These are phyloP conservation scores for Balansia obtecta DNA, from an alignment of 2,329 filamentous ascomycete genomes.

Conservation along the genomic window DNA sequence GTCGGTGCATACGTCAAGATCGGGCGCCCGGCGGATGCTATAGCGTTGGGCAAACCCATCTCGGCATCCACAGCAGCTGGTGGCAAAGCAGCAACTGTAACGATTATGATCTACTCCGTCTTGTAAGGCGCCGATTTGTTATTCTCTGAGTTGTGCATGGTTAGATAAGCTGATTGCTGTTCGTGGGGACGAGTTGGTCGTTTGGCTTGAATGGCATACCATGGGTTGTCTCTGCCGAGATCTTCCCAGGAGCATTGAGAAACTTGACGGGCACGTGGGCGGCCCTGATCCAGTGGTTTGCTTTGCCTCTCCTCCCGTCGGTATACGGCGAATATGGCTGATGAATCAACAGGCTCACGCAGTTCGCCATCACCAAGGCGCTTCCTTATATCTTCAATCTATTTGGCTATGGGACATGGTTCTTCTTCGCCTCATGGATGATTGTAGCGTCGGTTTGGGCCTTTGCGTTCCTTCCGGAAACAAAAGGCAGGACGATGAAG, in stretches of 20 bases:
- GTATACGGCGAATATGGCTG: conserved; percentile 7
- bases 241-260: conserved; percentile 30
- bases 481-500: too few relatives aligned
- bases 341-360: conserved; percentile 18
- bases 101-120: too few relatives aligned
- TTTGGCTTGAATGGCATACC: conserved; percentile 33
- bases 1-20: too few relatives aligned
- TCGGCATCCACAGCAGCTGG: too few relatives aligned
- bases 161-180: background rate
- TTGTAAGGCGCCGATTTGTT: too few relatives aligned
- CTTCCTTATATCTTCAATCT: conserved; percentile 31
- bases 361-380: conserved; percentile 30
- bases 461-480: too few relatives aligned
- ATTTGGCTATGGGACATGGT: conserved; percentile 39
- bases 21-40: too few relatives aligned
- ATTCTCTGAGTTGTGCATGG: too few relatives aligned
- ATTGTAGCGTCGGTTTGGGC: conserved; percentile 32
- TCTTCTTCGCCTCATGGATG: conserved; percentile 43
- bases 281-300: conserved; percentile 10
- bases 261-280: conserved; percentile 29
- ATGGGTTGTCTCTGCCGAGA: conserved; percentile 32
- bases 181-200: conserved; percentile 21
- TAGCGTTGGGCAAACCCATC: too few relatives aligned
- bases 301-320: too few relatives aligned
- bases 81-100: too few relatives aligned